Evolutionary conservation across 768 basidiomycete genomes (phyloP), one percentile per base, ranked within the genome.

Genomic region (Pleurotus pulmonarius): DNA sequence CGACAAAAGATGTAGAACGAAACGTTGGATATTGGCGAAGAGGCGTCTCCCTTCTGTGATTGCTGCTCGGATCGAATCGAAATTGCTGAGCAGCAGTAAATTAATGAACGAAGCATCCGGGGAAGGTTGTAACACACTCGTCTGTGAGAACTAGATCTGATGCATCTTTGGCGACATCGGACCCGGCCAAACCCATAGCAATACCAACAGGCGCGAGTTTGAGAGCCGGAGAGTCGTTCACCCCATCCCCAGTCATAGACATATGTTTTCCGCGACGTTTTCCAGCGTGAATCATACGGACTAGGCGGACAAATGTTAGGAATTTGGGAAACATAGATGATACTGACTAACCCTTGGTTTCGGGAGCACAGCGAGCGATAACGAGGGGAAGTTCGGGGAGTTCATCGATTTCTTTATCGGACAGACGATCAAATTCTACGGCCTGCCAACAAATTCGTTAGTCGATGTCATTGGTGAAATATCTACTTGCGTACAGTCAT

Each of bases 111-210:
- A 9, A 48, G 16, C 20, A 13, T n/a, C 16, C 56, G 90, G 85
- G 63, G 91, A 86, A 86, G 3, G 29, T n/a, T 3, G 85, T 71
- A 65, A 92, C 90, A 66, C 87, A 87, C 69, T 87, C 86, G 65
- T 87, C 83, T 87, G 90, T 88, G 41, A 91, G 76, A 63, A 92
- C 87, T 64, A 92, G 88, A 44, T 68, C 73, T 2, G 73, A 72
- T 18, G 71, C 73, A 49, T 73, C 73, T 56, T 73, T 73, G n/a
- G 71, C 70, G 15, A 74, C 74, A 34, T 61, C 61, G 6, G 61
- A 57, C 20, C 59, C 61, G 5, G 55, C 59, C 63, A 53, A 90
- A 49, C 59, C 56, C 44, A 60, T 59, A 7, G 60, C 59, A 37
- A 61, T 58, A 18, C 60, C 60, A 22, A 59, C 58, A 51, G 59